Evolutionary conservation across 768 basidiomycete genomes (phyloP), one percentile per base, ranked within the genome.

Genomic region (Suillus subluteus): DNA sequence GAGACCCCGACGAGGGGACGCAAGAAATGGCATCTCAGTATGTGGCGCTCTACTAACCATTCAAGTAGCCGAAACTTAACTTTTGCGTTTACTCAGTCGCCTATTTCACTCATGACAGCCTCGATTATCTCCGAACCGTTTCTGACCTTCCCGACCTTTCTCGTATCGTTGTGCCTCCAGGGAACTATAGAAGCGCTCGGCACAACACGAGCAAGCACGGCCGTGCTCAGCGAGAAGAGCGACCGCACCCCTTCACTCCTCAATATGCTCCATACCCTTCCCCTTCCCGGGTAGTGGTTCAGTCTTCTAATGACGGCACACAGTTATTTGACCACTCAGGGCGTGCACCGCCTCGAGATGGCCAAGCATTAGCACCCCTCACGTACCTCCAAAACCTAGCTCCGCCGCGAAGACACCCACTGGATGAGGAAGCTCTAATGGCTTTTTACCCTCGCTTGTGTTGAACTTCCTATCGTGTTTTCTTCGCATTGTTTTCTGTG

Each of bases 21-120:
- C 65, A 83, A 88, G 68, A 94, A 94, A 71, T 93, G 91, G 91
- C 91, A 94, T 70, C 82, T 94, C 40, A 92, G 91, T 92, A 75
- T 62, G 89, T 78, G 16, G 48, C 66, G 55, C 68, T 70, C 30
- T 61, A 64, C 56, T 43, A 44, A 41, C 50, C 7, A 43, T 43
- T 21, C 40, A 26, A 43, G 18, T 44, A 67, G 18, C 52, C 50
- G 54, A 50, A 67, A 66, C 38, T 18, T 58, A 16, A 43, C 26
- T 41, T 26, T 59, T 70, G 26, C 71, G 58, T 26, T 26, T 37
- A 58, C 62, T 12, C 70, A 94, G 91, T 92, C 71, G 92, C 92
- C 11, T 94, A 94, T 78, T 92, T 88, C 72, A 91, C 88, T 0
- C 83, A 87, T 50, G 87, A 89, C 38, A 85, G 87, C 0, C 74